Evolutionary conservation across 768 basidiomycete species (phyloP).

Genomic region (Trametes maxima): DNA sequence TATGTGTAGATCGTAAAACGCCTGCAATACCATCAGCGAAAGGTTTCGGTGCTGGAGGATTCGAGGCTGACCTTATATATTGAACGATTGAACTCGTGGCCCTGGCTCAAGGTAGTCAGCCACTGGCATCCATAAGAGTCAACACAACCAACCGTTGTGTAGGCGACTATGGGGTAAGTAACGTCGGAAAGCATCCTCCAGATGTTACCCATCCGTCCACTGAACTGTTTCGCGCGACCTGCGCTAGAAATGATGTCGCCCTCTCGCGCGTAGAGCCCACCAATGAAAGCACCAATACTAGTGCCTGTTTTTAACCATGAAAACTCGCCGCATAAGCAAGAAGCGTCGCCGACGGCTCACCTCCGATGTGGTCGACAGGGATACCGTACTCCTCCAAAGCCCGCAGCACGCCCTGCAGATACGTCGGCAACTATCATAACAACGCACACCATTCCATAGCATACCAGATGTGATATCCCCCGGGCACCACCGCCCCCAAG

Average conservation of each 20-base stretch:
- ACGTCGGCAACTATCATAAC: slow-evolving; percentile 39
- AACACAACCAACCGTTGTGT: slow-evolving; percentile 67
- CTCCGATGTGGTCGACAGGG: slow-evolving; percentile 92
- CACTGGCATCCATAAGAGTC: not conserved
- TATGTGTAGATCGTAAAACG: slow-evolving; percentile 92
- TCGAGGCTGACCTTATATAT: slow-evolving; percentile 74
- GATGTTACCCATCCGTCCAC: slow-evolving; percentile 88
- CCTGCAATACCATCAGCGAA: slow-evolving; percentile 40
- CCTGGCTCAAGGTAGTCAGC: slow-evolving; percentile 49
- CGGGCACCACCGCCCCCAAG: slow-evolving; percentile 98
- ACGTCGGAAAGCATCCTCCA: slow-evolving; percentile 95
- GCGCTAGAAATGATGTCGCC: slow-evolving; percentile 86
- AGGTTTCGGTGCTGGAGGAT: not conserved
- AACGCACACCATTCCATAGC: slow-evolving; percentile 16
- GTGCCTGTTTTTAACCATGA: slow-evolving; percentile 50
- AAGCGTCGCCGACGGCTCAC: slow-evolving; percentile 36
- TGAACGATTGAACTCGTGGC: slow-evolving; percentile 92
- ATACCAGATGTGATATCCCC: slow-evolving; percentile 72
- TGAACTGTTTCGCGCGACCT: slow-evolving; percentile 90
- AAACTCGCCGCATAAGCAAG: not conserved
- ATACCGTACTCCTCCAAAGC: slow-evolving; percentile 91
- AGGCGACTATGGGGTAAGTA: slow-evolving; percentile 89
- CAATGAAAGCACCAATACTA: slow-evolving; percentile 90
- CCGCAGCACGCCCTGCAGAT: slow-evolving; percentile 81
- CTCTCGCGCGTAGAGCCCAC: slow-evolving; percentile 93